phyloP scores from a whole-genome alignment of 345 rosid genomes.

The Populus simonii region DNA sequence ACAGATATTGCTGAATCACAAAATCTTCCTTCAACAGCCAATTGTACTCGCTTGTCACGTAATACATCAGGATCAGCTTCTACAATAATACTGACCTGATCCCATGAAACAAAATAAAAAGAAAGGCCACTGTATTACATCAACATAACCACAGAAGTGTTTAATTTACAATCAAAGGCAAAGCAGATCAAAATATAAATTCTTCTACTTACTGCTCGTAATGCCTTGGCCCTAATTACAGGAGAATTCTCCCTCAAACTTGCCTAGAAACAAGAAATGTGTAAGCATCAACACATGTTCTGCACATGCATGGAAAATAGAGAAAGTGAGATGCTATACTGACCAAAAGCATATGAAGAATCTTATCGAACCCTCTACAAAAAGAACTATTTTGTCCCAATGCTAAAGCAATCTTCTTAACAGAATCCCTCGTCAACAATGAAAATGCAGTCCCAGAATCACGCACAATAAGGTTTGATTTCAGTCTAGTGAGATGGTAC shows the following conservation, averaged over 20 bases:
- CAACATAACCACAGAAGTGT: constrained; percentile 13
- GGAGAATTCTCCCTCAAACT: constrained; percentile 97
- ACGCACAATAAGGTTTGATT: constrained; percentile 77
- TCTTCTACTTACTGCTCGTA: constrained; percentile 73
- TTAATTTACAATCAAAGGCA: constrained; percentile 1
- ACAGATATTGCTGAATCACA: constrained; percentile 99
- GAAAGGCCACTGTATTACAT: neutral
- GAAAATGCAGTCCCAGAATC: constrained; percentile 62
- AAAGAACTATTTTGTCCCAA: constrained; percentile 91
- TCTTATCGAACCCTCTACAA: constrained; percentile 94
- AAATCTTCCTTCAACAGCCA: constrained; percentile 98
- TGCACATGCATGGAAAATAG: neutral
- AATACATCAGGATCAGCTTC: constrained; percentile 98
- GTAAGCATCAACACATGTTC: constrained; percentile 21
- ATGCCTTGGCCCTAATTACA: constrained; percentile 88
- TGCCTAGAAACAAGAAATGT: constrained; percentile 51
- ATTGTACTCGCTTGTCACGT: constrained; percentile 85
- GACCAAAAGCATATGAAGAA: constrained; percentile 95
- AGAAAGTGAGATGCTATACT: constrained; percentile 34
- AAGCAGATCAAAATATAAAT: neutral
- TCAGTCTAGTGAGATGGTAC: constrained; percentile 73
- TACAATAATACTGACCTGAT: constrained; percentile 93
- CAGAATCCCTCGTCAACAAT: constrained; percentile 59
- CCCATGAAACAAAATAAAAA: constrained; percentile 27
- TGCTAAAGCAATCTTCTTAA: constrained; percentile 79